Conservation (phyloP, 75 land plant species). For the Picea glauca region DNA sequence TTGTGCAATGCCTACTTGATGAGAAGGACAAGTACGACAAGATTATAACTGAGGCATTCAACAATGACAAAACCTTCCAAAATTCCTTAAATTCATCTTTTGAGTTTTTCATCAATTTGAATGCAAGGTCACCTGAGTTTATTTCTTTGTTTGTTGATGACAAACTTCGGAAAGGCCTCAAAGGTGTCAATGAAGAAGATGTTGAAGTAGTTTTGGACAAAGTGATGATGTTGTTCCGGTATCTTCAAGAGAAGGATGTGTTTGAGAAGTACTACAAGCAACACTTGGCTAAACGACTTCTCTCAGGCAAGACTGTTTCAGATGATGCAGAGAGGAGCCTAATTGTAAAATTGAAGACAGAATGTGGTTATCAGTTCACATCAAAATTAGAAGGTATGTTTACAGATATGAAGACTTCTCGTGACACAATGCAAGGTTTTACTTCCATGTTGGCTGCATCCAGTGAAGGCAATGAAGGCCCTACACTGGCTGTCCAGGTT, state of each 20-base stretch:
- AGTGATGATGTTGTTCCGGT: conserved; percentile 97
- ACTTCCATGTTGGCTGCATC: conserved; percentile 37
- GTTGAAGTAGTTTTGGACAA: conserved; percentile 90
- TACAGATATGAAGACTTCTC: conserved; percentile 96
- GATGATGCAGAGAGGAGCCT: conserved; percentile 98
- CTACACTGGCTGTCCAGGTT: conserved; percentile 81
- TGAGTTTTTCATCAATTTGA: conserved; percentile 93
- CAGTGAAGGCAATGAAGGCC: conserved; percentile 50
- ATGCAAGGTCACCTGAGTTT: conserved; percentile 90
- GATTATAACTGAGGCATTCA: conserved; percentile 68
- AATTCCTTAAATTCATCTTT: conserved; percentile 96
- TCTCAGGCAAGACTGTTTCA: conserved; percentile 92
- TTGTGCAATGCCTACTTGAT: conserved; percentile 86
- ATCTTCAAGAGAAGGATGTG: conserved; percentile 96
- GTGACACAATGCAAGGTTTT: conserved; percentile 94
- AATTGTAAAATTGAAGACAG: conserved; percentile 94
- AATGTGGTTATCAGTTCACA: conserved; percentile 98
- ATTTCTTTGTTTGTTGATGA: conserved; percentile 97
- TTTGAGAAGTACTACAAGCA: conserved; percentile 99
- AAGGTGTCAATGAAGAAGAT: conserved; percentile 94
- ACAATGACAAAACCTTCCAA: conserved; percentile 95
- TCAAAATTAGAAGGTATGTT: conserved; percentile 99
- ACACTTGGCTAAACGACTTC: conserved; percentile 92
- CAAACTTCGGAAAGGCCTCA: conserved; percentile 87
- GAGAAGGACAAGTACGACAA: conserved; percentile 92